Conservation (phyloP, 2,329 filamentous ascomycete species). For the Penicillium sp. region DNA sequence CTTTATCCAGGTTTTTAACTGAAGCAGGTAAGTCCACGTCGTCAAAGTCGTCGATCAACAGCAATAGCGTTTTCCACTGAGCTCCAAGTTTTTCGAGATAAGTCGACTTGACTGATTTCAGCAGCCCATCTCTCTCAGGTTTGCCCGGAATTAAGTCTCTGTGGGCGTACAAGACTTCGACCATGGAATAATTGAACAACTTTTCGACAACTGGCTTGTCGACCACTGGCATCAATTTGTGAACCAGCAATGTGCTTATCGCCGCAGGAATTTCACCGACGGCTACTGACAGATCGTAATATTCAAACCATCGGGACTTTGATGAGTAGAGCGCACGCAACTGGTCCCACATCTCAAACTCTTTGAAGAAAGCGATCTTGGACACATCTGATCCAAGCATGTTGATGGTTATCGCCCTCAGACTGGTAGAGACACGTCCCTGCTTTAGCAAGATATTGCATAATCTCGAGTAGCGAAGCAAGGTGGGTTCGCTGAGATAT, state of each 20-base stretch:
- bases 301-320: constrained; percentile 13
- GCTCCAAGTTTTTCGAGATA: neutral
- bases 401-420: constrained; percentile 17
- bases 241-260: constrained; percentile 5
- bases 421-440: constrained; percentile 17
- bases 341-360: constrained; percentile 21
- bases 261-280: constrained; percentile 11
- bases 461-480: constrained; percentile 17
- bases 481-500: constrained; percentile 2
- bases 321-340: constrained; percentile 10
- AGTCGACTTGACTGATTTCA: constrained; percentile 1
- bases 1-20: neutral
- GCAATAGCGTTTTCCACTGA: constrained; percentile 2
- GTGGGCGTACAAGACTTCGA: neutral
- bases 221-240: constrained; percentile 2
- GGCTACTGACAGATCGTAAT: constrained; percentile 13
- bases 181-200: constrained; percentile 3
- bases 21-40: neutral
- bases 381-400: constrained; percentile 17
- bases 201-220: constrained; percentile 4
- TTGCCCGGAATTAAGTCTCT: neutral
- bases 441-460: constrained; percentile 23
- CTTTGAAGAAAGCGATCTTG: constrained; percentile 20
- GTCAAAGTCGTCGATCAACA: neutral
- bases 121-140: neutral